A percentile compares a stretch with the other conserved stretches of the same genome.
Evolutionary conservation across 2,329 filamentous ascomycete species (phyloP).

Genomic region (Phaeomoniella chlamydospora): DNA sequence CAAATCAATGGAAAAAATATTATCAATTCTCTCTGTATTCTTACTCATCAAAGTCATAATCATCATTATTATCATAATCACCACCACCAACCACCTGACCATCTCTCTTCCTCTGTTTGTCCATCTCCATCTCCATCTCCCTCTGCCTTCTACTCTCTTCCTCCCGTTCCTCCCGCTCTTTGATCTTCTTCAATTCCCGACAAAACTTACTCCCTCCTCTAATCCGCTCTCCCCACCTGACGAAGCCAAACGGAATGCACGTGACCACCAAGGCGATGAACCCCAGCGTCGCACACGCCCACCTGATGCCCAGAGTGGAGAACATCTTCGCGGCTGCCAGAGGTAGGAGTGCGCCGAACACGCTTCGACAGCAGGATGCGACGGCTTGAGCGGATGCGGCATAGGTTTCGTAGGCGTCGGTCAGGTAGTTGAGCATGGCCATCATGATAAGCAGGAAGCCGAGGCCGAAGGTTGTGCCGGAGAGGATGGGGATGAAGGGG

Average conservation of each 20-base stretch:
- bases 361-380: conserved; percentile 32
- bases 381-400: conserved; percentile 43
- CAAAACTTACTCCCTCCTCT: conserved; percentile 26
- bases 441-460: conserved; percentile 50
- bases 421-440: conserved; percentile 49
- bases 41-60: no score
- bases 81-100: neutral
- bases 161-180: conserved; percentile 16
- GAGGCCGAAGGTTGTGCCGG: conserved; percentile 46
- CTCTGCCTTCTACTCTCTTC: conserved; percentile 1
- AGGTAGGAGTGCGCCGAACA: conserved; percentile 42
- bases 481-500: conserved; percentile 37
- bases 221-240: conserved; percentile 23
- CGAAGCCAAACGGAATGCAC: conserved; percentile 26
- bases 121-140: neutral
- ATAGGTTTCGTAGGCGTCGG: conserved; percentile 53
- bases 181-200: conserved; percentile 21
- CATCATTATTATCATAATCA: neutral
- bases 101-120: neutral
- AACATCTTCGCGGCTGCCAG: conserved; percentile 29
- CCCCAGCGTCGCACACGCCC: conserved; percentile 25
- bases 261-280: conserved; percentile 22
- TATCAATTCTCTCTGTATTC: no score
- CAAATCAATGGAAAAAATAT: no score
- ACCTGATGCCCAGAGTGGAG: conserved; percentile 20